Base-by-base conservation (phyloP, 495 filamentous ascomycete species). In the Zalerion maritima region DNA sequence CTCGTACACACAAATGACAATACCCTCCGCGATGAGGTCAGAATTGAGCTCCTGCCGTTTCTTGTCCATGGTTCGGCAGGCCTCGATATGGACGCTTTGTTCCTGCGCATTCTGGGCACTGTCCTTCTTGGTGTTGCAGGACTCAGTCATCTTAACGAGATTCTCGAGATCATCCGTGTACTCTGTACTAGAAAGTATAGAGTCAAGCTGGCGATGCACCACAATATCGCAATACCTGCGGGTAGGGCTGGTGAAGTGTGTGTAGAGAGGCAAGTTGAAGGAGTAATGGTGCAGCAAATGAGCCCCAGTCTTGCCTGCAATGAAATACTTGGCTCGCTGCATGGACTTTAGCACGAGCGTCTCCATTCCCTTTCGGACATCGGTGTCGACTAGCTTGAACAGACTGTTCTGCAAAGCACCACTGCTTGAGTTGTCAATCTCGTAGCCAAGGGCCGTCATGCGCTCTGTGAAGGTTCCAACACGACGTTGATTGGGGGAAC, bases 121-220 rank as follows among this genome's bases (percentile, higher is more conserved):
- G 45, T 97, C 89, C 52, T 97, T 97, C 73, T 96, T 97, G 45
- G 78, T 93, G 57, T 96, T 97, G 67, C 85, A 93, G 35, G 81
- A 74, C 50, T 97, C 89, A 12, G 86, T 82, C 27, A 79, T 93
- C 70, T 97, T 97, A 42, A 68, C 74, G 17, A 97, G 58, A 25
- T 69, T 75, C 42, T 97, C 89, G 26, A 82, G 49, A 42, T 97
- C 89, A 34, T 97, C 89, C 5, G 59, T 71, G 52, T 92, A 94
- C 39, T 94, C 87, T 31, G 80, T 65, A 19, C 75, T 60, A 4
- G 85, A 91, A 26, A 97, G 67, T 28, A 83, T 73, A 26, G 79
- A 64, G 38, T 96, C 89, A 12, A 97, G 70, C 49, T 97, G 89
- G 38, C 89, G 85, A 50, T 97, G 89, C 13, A 96, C 91, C 38